Evolutionary conservation across 805 yeast genomes (phyloP).

Genomic region (Metschnikowia shivogae): DNA sequence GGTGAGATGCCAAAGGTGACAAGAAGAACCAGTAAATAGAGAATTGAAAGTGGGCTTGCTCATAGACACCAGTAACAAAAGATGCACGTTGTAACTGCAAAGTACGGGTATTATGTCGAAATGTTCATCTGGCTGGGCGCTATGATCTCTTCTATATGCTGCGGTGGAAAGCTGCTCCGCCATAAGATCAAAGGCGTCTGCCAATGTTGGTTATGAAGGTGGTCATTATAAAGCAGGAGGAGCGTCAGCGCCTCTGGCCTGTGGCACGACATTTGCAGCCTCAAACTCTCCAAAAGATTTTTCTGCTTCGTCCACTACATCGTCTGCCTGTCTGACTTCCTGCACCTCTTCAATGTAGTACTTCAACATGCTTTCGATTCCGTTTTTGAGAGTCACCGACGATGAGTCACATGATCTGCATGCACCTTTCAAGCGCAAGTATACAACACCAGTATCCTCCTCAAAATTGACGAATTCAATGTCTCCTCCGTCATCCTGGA

Average conservation of each 20-base stretch:
- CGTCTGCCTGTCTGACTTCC: slow-evolving; percentile 50
- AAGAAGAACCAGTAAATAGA: not conserved
- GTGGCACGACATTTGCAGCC: slow-evolving; percentile 23
- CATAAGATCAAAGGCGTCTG: not conserved
- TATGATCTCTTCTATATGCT: not conserved
- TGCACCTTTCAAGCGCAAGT: slow-evolving; percentile 60
- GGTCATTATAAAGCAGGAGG: slow-evolving; percentile 14
- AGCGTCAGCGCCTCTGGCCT: slow-evolving; percentile 21
- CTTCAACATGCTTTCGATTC: slow-evolving; percentile 68
- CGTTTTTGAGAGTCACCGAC: slow-evolving; percentile 61
- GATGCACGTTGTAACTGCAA: too few species aligned
- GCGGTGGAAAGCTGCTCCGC: not conserved
- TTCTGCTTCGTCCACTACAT: slow-evolving; percentile 22
- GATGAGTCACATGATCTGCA: slow-evolving; percentile 70
- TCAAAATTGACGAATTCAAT: slow-evolving; percentile 58
- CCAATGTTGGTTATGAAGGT: not conserved
- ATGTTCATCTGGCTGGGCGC: not conserved
- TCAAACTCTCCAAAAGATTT: slow-evolving; percentile 19
- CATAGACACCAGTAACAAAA: too few species aligned
- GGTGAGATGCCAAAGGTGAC: not conserved
- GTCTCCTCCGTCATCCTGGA: slow-evolving; percentile 76
- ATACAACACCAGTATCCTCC: slow-evolving; percentile 55
- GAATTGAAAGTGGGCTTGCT: too few species aligned
- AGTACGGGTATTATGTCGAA: too few species aligned
- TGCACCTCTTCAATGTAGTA: slow-evolving; percentile 67